These are phyloP conservation scores for Cyclotella atomus DNA, from an alignment of 108 stramenopile species.

Conservation along the genomic window DNA sequence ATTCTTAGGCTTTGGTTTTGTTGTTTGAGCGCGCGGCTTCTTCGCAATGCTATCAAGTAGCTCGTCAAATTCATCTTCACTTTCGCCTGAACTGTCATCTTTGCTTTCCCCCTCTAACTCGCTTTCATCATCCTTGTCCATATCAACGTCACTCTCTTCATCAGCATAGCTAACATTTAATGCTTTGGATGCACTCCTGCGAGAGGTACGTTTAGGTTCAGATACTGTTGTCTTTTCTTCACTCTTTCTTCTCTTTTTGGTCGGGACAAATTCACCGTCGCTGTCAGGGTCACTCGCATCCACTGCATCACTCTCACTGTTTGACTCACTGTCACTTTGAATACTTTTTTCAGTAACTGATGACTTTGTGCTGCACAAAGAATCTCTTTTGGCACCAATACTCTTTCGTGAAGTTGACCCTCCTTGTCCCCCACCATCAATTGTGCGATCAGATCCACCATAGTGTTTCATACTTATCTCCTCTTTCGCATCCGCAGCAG, in stretches of 20 bases:
- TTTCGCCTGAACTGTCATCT: neutral
- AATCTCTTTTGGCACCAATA: neutral
- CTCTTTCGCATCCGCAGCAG: neutral
- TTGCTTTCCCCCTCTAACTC: constrained; percentile 8
- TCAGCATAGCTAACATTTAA: constrained; percentile 47
- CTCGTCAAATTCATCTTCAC: constrained; percentile 7
- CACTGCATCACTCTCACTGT: constrained; percentile 22
- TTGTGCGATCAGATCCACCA: constrained; percentile 73
- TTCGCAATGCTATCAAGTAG: neutral
- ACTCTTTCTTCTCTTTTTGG: constrained; percentile 36
- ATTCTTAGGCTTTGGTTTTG: constrained; percentile 13
- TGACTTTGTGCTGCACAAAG: neutral
- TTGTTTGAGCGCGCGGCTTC: neutral
- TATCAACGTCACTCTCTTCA: constrained; percentile 39
- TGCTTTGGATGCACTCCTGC: constrained; percentile 30
- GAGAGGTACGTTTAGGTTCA: constrained; percentile 29
- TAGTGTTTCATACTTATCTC: constrained; percentile 44
- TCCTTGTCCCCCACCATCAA: constrained; percentile 60
- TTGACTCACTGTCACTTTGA: constrained; percentile 13
- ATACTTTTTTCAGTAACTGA: constrained; percentile 2
- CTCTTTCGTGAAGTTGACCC: constrained; percentile 20
- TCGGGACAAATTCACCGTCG: constrained; percentile 53
- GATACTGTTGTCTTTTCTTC: constrained; percentile 27
- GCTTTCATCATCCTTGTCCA: constrained; percentile 3
- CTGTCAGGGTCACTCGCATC: constrained; percentile 26